phyloP scores from a whole-genome alignment of 1,139 yeast species.

The Pichia sp. region DNA sequence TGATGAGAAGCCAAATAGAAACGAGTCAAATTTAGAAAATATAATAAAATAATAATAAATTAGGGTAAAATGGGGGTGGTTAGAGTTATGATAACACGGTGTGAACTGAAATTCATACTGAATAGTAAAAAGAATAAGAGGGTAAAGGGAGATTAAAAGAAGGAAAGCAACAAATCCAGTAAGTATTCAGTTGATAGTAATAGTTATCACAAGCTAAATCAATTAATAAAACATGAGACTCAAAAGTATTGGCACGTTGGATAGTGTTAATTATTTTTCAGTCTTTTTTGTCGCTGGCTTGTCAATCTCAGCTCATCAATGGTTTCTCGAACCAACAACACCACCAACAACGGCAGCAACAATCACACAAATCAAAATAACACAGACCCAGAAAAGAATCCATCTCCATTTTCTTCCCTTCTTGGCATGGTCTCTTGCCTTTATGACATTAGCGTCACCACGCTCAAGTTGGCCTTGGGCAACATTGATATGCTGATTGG shows the following conservation, averaged over 20 bases:
- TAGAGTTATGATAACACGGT: background rate
- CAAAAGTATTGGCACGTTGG: background rate
- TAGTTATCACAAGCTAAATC: background rate
- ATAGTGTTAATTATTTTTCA: background rate
- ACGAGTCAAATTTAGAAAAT: background rate
- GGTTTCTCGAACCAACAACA: constrained; percentile 33
- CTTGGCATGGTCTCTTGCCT: constrained; percentile 84
- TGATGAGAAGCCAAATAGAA: background rate
- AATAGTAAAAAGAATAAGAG: background rate
- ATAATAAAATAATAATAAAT: background rate
- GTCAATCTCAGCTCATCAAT: constrained; percentile 9
- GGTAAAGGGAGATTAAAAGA: background rate
- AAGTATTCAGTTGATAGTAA: background rate
- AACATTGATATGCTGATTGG: constrained; percentile 72
- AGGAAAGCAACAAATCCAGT: background rate
- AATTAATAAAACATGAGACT: background rate
- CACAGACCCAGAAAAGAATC: constrained; percentile 72
- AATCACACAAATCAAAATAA: constrained; percentile 56
- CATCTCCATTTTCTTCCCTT: constrained; percentile 89
- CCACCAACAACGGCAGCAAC: constrained; percentile 63
- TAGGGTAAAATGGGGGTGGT: background rate
- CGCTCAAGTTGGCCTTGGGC: constrained; percentile 91
- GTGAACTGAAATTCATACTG: background rate
- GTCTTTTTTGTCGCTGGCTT: background rate
- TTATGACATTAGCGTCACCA: constrained; percentile 91